phyloP scores from a whole-genome alignment of 768 basidiomycete genomes.

The Leccinum boreale region DNA sequence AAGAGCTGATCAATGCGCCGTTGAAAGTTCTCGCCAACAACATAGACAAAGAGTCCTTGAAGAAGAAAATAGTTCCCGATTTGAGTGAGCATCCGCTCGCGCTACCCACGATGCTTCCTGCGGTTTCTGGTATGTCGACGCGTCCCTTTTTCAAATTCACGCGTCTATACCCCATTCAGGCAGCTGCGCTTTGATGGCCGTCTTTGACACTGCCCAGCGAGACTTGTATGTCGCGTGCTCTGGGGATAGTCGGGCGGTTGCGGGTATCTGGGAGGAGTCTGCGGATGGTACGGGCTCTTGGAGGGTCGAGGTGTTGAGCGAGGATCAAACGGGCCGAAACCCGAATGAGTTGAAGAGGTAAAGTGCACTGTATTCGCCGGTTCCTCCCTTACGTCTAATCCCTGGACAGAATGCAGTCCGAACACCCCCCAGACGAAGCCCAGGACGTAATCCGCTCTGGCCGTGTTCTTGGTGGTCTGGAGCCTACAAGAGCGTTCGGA shows the following conservation, averaged over 20 bases:
- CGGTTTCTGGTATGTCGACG: constrained; percentile 57
- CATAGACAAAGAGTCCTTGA: constrained; percentile 48
- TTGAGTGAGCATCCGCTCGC: constrained; percentile 70
- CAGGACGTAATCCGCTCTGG: constrained; percentile 73
- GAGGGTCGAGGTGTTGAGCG: constrained; percentile 90
- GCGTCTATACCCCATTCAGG: constrained; percentile 41
- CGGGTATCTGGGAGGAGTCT: constrained; percentile 82
- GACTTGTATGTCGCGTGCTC: constrained; percentile 89
- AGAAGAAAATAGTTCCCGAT: constrained; percentile 56
- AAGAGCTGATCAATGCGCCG: constrained; percentile 78
- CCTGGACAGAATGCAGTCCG: constrained; percentile 60
- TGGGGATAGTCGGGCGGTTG: constrained; percentile 94
- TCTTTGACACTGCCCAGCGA: constrained; percentile 79
- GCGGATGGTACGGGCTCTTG: constrained; percentile 68
- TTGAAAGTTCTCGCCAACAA: constrained; percentile 64
- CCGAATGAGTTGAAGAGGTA: constrained; percentile 81
- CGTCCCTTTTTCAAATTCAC: background rate
- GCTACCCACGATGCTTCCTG: constrained; percentile 72
- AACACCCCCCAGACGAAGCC: constrained; percentile 78
- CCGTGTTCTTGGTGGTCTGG: constrained; percentile 82
- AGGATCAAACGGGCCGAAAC: constrained; percentile 96
- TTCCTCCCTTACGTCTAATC: constrained; percentile 1
- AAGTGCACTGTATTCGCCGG: constrained; percentile 7
- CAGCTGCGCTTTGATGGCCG: constrained; percentile 85
- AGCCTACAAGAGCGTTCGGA: constrained; percentile 84